These are phyloP conservation scores for Perkinsus chesapeaki DNA, from an alignment of 169 alveolate genomes.

Conservation along the genomic window DNA sequence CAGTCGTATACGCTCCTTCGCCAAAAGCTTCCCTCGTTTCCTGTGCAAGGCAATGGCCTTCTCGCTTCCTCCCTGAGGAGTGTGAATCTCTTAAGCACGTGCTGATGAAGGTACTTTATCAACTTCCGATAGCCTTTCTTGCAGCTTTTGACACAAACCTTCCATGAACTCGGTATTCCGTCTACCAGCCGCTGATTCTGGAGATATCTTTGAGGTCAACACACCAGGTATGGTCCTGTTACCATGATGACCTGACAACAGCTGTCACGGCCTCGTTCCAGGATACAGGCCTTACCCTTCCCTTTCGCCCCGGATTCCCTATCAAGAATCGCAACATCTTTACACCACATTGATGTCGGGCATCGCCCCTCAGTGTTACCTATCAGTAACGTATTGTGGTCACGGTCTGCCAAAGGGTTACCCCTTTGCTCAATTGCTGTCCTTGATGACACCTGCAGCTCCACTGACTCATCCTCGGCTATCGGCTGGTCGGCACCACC, in stretches of 20 bases:
- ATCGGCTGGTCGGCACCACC: not conserved
- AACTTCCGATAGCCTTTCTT: not conserved
- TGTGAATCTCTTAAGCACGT: not conserved
- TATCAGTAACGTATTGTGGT: too few species aligned
- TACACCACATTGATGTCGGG: not conserved
- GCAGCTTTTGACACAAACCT: not conserved
- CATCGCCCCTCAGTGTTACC: not conserved
- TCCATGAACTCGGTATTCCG: not conserved
- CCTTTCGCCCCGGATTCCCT: not conserved
- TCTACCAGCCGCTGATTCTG: not conserved
- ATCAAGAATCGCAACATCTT: not conserved
- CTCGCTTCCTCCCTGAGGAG: constrained; percentile 24
- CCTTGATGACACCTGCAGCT: too few species aligned
- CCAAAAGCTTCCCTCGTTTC: constrained; percentile 27
- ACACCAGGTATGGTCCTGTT: not conserved
- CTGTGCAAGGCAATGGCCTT: constrained; percentile 17
- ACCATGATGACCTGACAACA: not conserved
- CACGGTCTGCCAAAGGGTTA: too few species aligned
- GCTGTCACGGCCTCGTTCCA: not conserved
- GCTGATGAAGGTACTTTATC: not conserved
- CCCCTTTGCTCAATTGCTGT: too few species aligned
- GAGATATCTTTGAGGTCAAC: not conserved
- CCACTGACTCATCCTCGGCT: not conserved
- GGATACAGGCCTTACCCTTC: not conserved
- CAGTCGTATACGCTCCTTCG: constrained; percentile 44